These are phyloP conservation scores for Arthrobotrys conoides DNA, from an alignment of 2,329 filamentous ascomycete genomes.

Conservation along the genomic window DNA sequence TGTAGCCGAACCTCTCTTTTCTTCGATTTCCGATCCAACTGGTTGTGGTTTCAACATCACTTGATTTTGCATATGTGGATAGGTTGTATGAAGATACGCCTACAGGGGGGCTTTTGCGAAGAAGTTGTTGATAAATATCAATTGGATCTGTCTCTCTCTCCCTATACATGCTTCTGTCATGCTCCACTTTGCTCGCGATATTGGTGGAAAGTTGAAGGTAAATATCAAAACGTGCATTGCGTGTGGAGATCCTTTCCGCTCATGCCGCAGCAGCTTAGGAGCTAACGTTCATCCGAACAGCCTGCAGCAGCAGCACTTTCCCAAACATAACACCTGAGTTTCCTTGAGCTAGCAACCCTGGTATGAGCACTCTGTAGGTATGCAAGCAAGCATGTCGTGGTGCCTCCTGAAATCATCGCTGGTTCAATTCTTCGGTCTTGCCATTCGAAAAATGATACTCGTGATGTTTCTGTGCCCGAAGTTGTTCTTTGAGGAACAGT, in stretches of 20 bases:
- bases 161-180: slow-evolving; percentile 35
- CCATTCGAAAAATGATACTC: slow-evolving; percentile 16
- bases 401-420: slow-evolving; percentile 37
- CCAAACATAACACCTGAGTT: neutral
- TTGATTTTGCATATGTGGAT: slow-evolving; percentile 5
- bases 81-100: slow-evolving; percentile 44
- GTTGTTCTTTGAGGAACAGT: neutral
- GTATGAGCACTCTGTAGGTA: neutral
- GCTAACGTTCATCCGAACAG: slow-evolving; percentile 55
- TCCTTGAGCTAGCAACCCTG: slow-evolving; percentile 1
- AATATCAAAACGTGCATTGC: slow-evolving; percentile 28
- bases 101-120: slow-evolving; percentile 3
- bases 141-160: slow-evolving; percentile 11
- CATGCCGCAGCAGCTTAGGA: slow-evolving; percentile 4
- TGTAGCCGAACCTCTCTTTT: slow-evolving; percentile 36
- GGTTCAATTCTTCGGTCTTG: slow-evolving; percentile 8
- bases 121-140: slow-evolving; percentile 5
- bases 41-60: slow-evolving; percentile 25
- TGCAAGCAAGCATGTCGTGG: neutral
- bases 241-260: slow-evolving; percentile 41
- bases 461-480: slow-evolving; percentile 23
- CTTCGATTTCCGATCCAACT: slow-evolving; percentile 19
- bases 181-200: slow-evolving; percentile 37
- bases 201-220: slow-evolving; percentile 8
- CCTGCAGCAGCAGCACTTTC: slow-evolving; percentile 8